phyloP scores from a whole-genome alignment of 352 stramenopile genomes.

The Phytophthora citrophthora region DNA sequence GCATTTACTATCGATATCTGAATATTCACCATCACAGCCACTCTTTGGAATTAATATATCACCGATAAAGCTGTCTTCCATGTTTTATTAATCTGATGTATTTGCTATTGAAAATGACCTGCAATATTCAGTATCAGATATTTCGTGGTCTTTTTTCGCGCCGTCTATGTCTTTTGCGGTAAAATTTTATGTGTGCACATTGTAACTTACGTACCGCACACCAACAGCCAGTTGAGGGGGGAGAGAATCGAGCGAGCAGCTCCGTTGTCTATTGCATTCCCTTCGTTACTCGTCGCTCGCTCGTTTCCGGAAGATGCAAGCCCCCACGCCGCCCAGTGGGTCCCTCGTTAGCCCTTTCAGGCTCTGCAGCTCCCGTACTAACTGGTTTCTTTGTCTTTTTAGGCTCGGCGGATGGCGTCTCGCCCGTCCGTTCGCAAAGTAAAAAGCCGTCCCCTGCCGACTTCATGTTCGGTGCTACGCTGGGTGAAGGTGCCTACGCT shows the following conservation, averaged over 20 bases:
- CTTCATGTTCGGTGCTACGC: conserved; percentile 90
- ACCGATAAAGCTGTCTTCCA: background rate
- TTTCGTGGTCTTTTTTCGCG: conserved; percentile 6
- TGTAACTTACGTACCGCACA: conserved; percentile 29
- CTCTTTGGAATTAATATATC: too few species aligned
- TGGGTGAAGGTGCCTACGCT: conserved; percentile 89
- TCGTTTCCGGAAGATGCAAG: conserved; percentile 38
- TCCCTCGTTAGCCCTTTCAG: background rate
- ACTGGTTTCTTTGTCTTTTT: background rate
- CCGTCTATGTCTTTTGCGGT: conserved; percentile 22
- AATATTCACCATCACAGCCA: too few species aligned
- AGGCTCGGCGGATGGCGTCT: conserved; percentile 47
- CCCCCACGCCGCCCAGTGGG: conserved; percentile 45
- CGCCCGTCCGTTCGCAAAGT: conserved; percentile 47
- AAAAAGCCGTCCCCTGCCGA: conserved; percentile 85
- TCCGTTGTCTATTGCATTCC: conserved; percentile 31
- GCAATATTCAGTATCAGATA: conserved; percentile 10
- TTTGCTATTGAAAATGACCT: background rate
- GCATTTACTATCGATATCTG: too few species aligned
- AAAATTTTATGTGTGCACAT: background rate
- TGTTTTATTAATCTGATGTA: background rate
- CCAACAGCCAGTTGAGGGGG: conserved; percentile 31
- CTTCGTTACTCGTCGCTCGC: conserved; percentile 22
- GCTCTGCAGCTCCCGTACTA: background rate
- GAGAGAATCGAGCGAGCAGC: conserved; percentile 38